These are phyloP conservation scores for Paecilomyces dactylethromorphus DNA, from an alignment of 2,329 filamentous ascomycete genomes.

Conservation along the genomic window DNA sequence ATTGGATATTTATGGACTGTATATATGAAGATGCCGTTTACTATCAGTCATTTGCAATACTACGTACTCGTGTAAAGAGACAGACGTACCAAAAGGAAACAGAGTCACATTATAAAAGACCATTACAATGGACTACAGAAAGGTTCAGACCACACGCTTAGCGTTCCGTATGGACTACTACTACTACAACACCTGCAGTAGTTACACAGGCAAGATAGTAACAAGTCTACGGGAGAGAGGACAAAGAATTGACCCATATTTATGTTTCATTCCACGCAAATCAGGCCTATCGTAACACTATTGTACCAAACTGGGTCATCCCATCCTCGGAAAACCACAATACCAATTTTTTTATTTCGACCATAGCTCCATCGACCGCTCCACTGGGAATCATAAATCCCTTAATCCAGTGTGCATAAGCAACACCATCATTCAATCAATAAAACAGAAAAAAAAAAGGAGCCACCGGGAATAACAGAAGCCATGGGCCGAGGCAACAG, in stretches of 20 bases:
- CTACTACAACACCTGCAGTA: too few species aligned
- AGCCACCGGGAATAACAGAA: background rate
- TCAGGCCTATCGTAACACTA: background rate
- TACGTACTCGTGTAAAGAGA: too few species aligned
- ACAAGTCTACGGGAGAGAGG: background rate
- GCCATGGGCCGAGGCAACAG: background rate
- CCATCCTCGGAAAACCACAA: background rate
- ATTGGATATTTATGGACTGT: too few species aligned
- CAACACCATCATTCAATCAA: background rate
- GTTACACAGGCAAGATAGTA: background rate
- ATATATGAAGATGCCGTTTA: too few species aligned
- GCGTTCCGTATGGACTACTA: too few species aligned
- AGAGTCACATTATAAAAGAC: too few species aligned
- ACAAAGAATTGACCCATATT: background rate
- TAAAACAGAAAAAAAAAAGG: background rate
- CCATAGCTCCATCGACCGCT: background rate
- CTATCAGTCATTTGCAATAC: too few species aligned
- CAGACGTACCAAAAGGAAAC: too few species aligned
- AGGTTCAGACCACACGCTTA: too few species aligned
- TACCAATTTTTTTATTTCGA: background rate
- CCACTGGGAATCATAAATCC: background rate
- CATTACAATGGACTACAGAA: too few species aligned
- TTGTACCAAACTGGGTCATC: background rate
- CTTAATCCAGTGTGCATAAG: background rate
- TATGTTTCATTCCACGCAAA: background rate